Evolutionary conservation across 2,329 filamentous ascomycete species (phyloP).

Genomic region (Colletotrichum tamarilloi): DNA sequence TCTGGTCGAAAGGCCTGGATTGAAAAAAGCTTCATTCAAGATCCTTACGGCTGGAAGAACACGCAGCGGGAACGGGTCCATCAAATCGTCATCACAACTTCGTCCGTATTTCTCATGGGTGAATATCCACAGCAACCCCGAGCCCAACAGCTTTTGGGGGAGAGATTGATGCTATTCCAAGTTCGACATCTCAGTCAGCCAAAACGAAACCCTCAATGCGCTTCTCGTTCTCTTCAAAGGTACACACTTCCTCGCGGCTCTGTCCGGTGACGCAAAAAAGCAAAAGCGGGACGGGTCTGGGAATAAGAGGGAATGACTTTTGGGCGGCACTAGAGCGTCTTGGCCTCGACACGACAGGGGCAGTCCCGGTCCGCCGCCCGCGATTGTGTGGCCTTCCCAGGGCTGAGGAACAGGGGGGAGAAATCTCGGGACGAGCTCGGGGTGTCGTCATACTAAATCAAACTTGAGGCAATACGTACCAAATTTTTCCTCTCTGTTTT

Average conservation of each 20-base stretch:
- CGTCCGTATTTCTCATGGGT: too few relatives aligned
- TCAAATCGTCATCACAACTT: too few relatives aligned
- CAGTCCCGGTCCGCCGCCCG: neutral
- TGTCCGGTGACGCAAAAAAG: neutral
- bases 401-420: conserved; percentile 30
- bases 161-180: neutral
- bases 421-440: conserved; percentile 34
- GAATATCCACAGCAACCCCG: accelerated
- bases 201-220: neutral
- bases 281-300: conserved; percentile 14
- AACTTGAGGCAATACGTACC: neutral
- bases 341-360: neutral
- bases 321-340: neutral
- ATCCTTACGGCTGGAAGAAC: too few relatives aligned
- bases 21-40: neutral
- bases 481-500: neutral
- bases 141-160: accelerated
- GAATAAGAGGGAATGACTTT: conserved; percentile 35
- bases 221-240: neutral
- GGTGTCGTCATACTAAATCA: conserved; percentile 23
- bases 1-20: too few relatives aligned
- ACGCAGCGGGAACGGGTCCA: too few relatives aligned
- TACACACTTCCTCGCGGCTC: conserved; percentile 3
- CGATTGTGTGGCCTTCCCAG: neutral
- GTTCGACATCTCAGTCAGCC: too few relatives aligned